Base-by-base conservation (phyloP, 352 stramenopile species). In the Phytophthora kernoviae region DNA sequence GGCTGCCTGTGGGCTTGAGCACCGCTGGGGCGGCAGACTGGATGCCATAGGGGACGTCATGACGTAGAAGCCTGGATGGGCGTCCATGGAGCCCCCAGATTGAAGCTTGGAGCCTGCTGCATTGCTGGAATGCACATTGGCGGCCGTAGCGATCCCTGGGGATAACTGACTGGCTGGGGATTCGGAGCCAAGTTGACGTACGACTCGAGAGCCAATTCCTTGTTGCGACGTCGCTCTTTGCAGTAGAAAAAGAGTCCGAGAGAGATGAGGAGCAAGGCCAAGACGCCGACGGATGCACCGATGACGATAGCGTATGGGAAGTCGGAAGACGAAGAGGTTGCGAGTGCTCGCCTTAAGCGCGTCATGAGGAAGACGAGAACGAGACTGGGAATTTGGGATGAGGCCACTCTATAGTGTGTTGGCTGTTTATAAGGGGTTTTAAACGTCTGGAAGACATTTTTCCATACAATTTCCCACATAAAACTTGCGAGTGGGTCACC, bases 141-240 rank as follows among this genome's bases (percentile, higher is more conserved):
- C 47, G n/a, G 43, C 54, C 7, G 56, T 64, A 18, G 66, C 57
- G 32, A 72, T 72, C 10, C 57, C 62, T 3, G 62, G 62, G 0
- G 66, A 75, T 1, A 63, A 54, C 18, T 69, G 62, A 34, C 42
- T 68, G 36, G 62, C 53, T 6, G 55, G 57, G 57, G 53, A 30
- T 64, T 71, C 30, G 66, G 44, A 36, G 66, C 48, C 52, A 75
- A 14, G 27, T 75, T 69, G 7, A 80, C 58, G 45, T 65, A 73
- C 22, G 69, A 56, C 60, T 70, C 71, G 18, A 69, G 57, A 4
- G 58, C 57, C 42, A 77, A 36, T 37, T 50, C 53, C 43, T 63
- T 70, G 57, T 64, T 72, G 40, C 54, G 57, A 10, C 41, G 65
- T 14, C 72, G 65, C 42, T 76, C 50, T 22, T 52, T 60, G 43